Percentiles rank a stretch among this genome's conserved stretches.
phyloP scores from a whole-genome alignment of 768 basidiomycete species.

The Tephrocybe sp. region DNA sequence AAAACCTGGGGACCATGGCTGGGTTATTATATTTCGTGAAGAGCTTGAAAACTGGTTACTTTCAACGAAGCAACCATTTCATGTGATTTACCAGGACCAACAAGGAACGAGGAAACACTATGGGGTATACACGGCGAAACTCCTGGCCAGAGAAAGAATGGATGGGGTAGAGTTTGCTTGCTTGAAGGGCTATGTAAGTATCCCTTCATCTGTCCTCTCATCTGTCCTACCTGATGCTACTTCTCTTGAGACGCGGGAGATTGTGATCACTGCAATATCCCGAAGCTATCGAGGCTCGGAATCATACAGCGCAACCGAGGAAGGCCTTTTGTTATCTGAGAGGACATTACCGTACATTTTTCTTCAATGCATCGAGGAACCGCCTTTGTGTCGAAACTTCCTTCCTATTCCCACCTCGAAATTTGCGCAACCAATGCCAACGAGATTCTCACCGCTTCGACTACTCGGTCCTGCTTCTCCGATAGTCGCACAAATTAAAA shows the following conservation, averaged over 20 bases:
- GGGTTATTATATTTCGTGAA: slow-evolving; percentile 16
- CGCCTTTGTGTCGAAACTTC: neutral
- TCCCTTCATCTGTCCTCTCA: neutral
- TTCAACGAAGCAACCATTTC: slow-evolving; percentile 9
- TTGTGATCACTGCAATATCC: slow-evolving; percentile 8
- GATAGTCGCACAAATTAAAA: neutral
- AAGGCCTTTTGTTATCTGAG: slow-evolving; percentile 2
- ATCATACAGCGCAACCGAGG: neutral
- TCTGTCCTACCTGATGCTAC: neutral
- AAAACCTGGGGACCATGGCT: slow-evolving; percentile 13
- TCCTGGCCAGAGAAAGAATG: slow-evolving; percentile 10
- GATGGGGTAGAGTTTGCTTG: slow-evolving; percentile 15
- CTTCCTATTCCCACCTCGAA: neutral
- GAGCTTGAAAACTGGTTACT: slow-evolving; percentile 15
- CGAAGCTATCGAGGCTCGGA: slow-evolving; percentile 7
- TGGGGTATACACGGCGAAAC: slow-evolving; percentile 11
- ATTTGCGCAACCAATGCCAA: neutral
- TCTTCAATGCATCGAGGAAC: slow-evolving; percentile 9
- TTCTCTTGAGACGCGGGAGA: slow-evolving; percentile 9
- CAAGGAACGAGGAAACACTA: slow-evolving; percentile 4
- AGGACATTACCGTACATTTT: slow-evolving; percentile 9
- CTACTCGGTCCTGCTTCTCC: neutral
- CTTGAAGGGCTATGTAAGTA: neutral
- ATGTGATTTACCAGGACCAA: slow-evolving; percentile 3
- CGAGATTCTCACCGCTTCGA: neutral